phyloP scores from a whole-genome alignment of 768 basidiomycete genomes.

The Gymnopilus junonius region DNA sequence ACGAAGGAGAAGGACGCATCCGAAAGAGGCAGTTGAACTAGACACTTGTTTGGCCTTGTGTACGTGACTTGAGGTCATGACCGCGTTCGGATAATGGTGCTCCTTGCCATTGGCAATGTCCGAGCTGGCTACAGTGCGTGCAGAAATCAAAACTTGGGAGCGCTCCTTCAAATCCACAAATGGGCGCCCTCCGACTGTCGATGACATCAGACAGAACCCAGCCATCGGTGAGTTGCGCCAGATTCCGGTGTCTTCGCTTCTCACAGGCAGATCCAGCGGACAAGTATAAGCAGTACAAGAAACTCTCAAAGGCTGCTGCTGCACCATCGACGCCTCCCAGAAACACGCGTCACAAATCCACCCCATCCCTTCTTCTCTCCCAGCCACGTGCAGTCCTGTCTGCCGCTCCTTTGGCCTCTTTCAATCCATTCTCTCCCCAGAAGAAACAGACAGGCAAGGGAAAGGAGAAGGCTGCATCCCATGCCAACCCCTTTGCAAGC shows the following conservation, averaged over 20 bases:
- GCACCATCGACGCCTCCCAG: conserved; percentile 44
- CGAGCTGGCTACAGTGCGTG: conserved; percentile 55
- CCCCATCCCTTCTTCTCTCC: conserved; percentile 44
- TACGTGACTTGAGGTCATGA: conserved; percentile 36
- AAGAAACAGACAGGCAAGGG: conserved; percentile 61
- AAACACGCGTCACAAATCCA: conserved; percentile 33
- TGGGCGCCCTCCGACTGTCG: conserved; percentile 62
- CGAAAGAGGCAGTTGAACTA: conserved; percentile 24
- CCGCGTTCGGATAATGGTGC: not conserved
- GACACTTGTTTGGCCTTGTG: conserved; percentile 42
- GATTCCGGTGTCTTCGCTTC: conserved; percentile 16
- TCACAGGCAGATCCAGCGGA: conserved; percentile 48
- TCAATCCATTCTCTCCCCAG: conserved; percentile 81
- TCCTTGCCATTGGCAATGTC: conserved; percentile 31
- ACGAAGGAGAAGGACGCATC: not conserved
- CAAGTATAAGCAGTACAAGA: conserved; percentile 85
- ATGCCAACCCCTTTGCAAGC: conserved; percentile 38
- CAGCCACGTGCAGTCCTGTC: conserved; percentile 56
- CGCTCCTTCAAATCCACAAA: conserved; percentile 61
- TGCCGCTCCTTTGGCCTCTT: conserved; percentile 56
- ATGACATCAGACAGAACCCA: conserved; percentile 70
- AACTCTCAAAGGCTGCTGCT: conserved; percentile 55
- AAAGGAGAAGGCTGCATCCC: conserved; percentile 25
- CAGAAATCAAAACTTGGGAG: conserved; percentile 83
- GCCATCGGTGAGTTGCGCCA: conserved; percentile 57